Base-by-base conservation (phyloP, 768 basidiomycete species). In the Agaricus subrufescens region DNA sequence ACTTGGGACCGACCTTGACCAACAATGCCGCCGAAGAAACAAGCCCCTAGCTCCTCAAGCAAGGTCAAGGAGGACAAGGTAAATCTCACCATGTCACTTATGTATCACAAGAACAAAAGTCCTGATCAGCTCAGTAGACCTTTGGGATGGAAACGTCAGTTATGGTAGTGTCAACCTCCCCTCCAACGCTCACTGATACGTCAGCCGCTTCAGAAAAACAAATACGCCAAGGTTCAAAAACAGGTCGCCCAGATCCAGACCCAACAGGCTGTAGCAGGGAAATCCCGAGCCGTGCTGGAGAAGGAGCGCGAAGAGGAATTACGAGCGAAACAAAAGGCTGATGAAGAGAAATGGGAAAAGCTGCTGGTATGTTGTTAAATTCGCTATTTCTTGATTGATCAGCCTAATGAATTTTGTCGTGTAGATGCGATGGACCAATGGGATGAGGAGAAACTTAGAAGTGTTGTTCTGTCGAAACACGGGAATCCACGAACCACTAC, bases 391-490 rank as follows among this genome's bases (percentile, higher is more conserved):
- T 23, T 34, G 11, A 34, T 34, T 6, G 4, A 19, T 23, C 2
- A n/a, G 12, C 40, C 40, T 46, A 15, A 43, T 30, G 39, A 43
- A 1, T 6, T 5, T 34, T 19, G 14, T 15, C 45, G 37, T 42
- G 37, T 60, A 94, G 95, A 98, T 73, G 94, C 93, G 10, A 98
- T 98, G 97, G 94, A 97, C 63, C 85, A 76, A 59, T 99, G 97
- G 97, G 94, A 97, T 71, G 91, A 98, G 58, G 94, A 87, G 65
- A 98, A 98, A 72, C 75, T 99, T 56, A 79, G 84, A 39, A 83
- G 73, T n/a, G 97, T 98, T 54, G 92, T 98, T 1, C 62, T 85
- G 15, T 89, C 87, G 9, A 95, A 94, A 71, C 80, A 84, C 59
- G 95, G 95, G 27, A 97, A 95, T 71, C 93, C 91, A 50, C 82